A percentile compares a stretch with the other conserved stretches of the same genome.
phyloP scores from a whole-genome alignment of 1,284 basidiomycete species.

The Laetiporus sulphureus region DNA sequence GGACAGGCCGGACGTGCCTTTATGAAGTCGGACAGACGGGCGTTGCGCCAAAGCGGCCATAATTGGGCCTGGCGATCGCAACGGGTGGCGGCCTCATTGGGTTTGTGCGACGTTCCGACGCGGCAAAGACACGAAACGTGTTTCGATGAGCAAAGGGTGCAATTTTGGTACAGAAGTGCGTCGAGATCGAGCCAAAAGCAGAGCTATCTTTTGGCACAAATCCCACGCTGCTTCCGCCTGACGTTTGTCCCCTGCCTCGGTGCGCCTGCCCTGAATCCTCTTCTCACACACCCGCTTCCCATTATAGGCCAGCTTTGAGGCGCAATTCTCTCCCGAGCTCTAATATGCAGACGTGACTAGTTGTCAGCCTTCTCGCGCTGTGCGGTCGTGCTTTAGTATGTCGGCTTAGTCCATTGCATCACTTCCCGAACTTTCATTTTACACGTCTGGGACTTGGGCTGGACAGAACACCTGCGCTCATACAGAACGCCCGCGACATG shows the following conservation, averaged over 20 bases:
- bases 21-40: slow-evolving; percentile 32
- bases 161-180: slow-evolving; percentile 24
- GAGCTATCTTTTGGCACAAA: slow-evolving; percentile 10
- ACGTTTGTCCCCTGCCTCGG: slow-evolving; percentile 5
- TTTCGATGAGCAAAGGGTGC: slow-evolving; percentile 41
- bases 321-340: no score
- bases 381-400: no score
- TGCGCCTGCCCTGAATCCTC: slow-evolving; percentile 5
- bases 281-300: slow-evolving; percentile 4
- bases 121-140: slow-evolving; percentile 48
- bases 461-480: no score
- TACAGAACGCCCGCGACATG: background rate
- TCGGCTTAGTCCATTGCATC: no score
- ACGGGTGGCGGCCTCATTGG: slow-evolving; percentile 35
- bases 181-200: slow-evolving; percentile 16
- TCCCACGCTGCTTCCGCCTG: slow-evolving; percentile 13
- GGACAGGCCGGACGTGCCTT: slow-evolving; percentile 28
- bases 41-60: slow-evolving; percentile 33
- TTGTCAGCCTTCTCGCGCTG: no score
- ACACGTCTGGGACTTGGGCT: background rate
- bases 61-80: slow-evolving; percentile 42
- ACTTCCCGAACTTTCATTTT: no score
- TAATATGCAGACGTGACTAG: no score
- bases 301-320: slow-evolving; percentile 1
- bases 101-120: slow-evolving; percentile 36